Conservation (phyloP, 768 basidiomycete genomes). For the Megacollybia marginata region DNA sequence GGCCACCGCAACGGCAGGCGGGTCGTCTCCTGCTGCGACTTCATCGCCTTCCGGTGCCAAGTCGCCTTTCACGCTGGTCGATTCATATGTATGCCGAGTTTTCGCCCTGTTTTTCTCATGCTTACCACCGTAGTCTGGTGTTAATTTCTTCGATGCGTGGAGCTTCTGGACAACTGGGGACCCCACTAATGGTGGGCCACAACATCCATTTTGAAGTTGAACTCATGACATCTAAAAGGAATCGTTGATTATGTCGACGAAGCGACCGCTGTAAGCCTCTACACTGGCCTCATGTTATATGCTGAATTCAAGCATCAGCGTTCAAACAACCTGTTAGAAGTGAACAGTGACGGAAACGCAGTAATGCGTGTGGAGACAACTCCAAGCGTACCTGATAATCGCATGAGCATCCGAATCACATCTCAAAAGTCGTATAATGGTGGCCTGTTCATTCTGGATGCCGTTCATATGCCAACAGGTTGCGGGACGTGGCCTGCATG, state of each 20-base stretch:
- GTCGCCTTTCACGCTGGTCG: conserved; percentile 53
- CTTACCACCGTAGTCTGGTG: conserved; percentile 38
- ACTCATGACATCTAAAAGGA: conserved; percentile 5
- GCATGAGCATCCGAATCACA: conserved; percentile 75
- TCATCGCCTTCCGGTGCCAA: conserved; percentile 19
- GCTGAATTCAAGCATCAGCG: conserved; percentile 25
- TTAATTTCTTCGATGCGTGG: conserved; percentile 79
- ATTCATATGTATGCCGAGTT: conserved; percentile 43
- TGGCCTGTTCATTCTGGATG: conserved; percentile 73
- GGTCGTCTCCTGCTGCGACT: conserved; percentile 10
- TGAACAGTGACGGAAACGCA: conserved; percentile 69
- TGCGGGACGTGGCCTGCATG: conserved; percentile 51
- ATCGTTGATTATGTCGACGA: conserved; percentile 62
- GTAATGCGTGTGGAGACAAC: conserved; percentile 90
- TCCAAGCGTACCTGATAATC: conserved; percentile 52
- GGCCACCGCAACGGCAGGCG: conserved; percentile 1
- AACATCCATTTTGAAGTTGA: background rate
- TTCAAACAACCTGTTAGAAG: conserved; percentile 49
- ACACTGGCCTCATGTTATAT: background rate
- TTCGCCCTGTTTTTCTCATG: conserved; percentile 2
- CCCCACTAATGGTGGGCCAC: conserved; percentile 61
- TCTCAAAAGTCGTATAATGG: conserved; percentile 53
- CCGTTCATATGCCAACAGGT: conserved; percentile 69
- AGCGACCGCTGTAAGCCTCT: conserved; percentile 43
- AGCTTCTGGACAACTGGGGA: conserved; percentile 61